phyloP scores from a whole-genome alignment of 2,329 filamentous ascomycete species.

The Coniochaeta sp. region DNA sequence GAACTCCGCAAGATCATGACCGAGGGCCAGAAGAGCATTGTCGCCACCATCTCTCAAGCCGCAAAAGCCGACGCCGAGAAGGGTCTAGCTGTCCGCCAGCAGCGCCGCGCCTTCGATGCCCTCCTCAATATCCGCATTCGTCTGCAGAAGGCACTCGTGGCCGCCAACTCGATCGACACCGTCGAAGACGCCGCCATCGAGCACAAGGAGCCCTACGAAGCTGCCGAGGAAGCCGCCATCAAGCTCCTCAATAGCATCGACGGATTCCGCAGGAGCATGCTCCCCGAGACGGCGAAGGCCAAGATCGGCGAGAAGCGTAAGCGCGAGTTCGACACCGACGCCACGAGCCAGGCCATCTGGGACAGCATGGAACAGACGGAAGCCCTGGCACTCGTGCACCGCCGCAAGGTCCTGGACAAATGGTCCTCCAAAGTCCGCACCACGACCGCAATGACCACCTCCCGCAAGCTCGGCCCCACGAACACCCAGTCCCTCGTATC shows the following conservation, averaged over 20 bases:
- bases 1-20: constrained; percentile 62
- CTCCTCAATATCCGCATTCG: constrained; percentile 87
- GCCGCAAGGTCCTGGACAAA: constrained; percentile 73
- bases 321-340: constrained; percentile 43
- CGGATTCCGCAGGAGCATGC: constrained; percentile 56
- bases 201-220: constrained; percentile 52
- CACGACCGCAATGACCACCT: constrained; percentile 46
- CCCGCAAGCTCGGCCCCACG: constrained; percentile 46
- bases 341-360: constrained; percentile 64
- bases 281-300: constrained; percentile 32
- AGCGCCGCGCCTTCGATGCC: constrained; percentile 80
- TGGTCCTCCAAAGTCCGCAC: constrained; percentile 79
- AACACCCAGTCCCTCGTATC: constrained; percentile 56
- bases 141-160: constrained; percentile 85
- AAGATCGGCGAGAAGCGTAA: constrained; percentile 57
- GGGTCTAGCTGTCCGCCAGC: constrained; percentile 76
- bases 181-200: constrained; percentile 29
- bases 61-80: constrained; percentile 75
- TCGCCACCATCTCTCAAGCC: constrained; percentile 54
- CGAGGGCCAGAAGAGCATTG: constrained; percentile 59
- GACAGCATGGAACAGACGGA: constrained; percentile 63
- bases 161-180: constrained; percentile 64
- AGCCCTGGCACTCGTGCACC: constrained; percentile 46
- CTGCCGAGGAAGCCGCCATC: constrained; percentile 79
- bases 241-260: constrained; percentile 79